Base-by-base conservation (phyloP, 345 rosid genomes). In the Citrus maxima region DNA sequence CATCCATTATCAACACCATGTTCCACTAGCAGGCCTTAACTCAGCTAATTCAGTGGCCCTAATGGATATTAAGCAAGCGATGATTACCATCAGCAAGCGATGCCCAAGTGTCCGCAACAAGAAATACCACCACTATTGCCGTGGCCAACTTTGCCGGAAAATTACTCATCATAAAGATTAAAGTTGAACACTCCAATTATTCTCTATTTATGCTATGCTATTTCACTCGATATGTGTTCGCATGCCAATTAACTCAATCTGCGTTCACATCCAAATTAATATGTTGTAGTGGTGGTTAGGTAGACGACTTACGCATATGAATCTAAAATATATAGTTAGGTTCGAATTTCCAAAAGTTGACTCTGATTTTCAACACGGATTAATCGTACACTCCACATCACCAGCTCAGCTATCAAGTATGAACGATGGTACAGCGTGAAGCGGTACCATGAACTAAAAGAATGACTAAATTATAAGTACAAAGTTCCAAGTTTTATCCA, bases 321-420 rank as follows among this genome's bases (percentile, higher is more conserved):
- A 46, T 46, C 0, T 3, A 46, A 35, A 67, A 10, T 19, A 22
- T 67, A 10, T 4, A 3, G 3, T 9, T 8, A 2, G 51, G 51
- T 67, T 22, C 51, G 1, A 46, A 46, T 67, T 37, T 58, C 60
- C 76, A 73, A 73, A 35, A 59, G 76, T 73, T 73, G 67, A n/a
- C 67, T 24, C 51, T 24, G 24, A 73, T 37, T 73, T 58, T 22
- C 51, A 46, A 46, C 51, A 46, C 18, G 51, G 18, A 46, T 46
- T 19, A 40, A 49, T 7, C 4, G 49, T 30, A 63, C 22, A 42
- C 19, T 14, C 12, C 32, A 63, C 10, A 16, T 69, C 58, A 34
- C 56, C 22, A 16, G 51, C 62, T 59, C 16, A 13, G 51, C 51
- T 12, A 12, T 12, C 49, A 10, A 42, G 14, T 10, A 25, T 38